Evolutionary conservation across 495 filamentous ascomycete species (phyloP).

Genomic region (Cenococcum geophilum): DNA sequence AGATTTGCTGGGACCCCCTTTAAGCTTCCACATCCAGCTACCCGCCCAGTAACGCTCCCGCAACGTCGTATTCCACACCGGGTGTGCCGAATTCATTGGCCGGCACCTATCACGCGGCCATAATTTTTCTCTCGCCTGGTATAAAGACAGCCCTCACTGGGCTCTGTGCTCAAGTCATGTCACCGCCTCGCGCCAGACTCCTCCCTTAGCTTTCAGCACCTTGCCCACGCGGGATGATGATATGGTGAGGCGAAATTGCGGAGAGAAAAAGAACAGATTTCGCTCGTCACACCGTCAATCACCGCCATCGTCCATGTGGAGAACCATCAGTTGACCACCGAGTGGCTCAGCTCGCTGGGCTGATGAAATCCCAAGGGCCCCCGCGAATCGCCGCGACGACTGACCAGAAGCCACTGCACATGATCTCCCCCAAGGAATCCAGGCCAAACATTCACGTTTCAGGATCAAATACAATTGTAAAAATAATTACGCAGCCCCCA

Average conservation of each 20-base stretch:
- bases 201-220: not conserved
- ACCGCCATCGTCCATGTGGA: not conserved
- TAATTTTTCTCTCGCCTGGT: slow-evolving; percentile 5
- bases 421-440: not conserved
- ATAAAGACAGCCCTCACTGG: slow-evolving; percentile 2
- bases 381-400: slow-evolving; percentile 3
- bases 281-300: slow-evolving; percentile 16
- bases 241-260: slow-evolving; percentile 24
- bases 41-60: not conserved
- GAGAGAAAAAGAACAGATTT: slow-evolving; percentile 16
- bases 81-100: slow-evolving; percentile 7
- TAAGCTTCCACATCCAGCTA: not conserved
- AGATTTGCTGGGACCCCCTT: not conserved
- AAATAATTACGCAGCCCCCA: not conserved
- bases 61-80: not conserved
- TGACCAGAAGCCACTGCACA: not conserved
- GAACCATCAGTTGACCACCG: slow-evolving; percentile 14
- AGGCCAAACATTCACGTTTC: slow-evolving; percentile 4
- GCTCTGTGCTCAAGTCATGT: slow-evolving; percentile 10
- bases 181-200: not conserved
- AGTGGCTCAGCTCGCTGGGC: slow-evolving; percentile 4
- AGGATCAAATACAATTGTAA: not conserved
- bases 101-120: slow-evolving; percentile 21
- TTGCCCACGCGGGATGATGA: slow-evolving; percentile 24
- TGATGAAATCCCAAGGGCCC: not conserved